A percentile compares a stretch with the other conserved stretches of the same genome.
Conservation (phyloP, 2,329 filamentous ascomycete genomes). For the Keithomyces neogunnii region DNA sequence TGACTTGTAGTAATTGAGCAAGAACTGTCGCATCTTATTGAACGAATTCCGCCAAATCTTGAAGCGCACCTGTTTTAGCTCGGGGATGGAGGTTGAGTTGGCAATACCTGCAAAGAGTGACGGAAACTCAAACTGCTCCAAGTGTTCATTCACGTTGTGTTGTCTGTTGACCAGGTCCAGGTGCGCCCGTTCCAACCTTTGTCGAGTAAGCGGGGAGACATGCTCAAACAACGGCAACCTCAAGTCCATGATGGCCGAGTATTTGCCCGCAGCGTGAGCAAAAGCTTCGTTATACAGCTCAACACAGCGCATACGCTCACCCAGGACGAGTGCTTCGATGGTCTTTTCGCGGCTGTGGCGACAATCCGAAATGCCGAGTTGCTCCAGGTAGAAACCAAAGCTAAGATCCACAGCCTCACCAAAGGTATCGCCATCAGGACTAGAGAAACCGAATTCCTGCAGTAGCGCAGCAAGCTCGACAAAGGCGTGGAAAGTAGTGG, state of each 20-base stretch:
- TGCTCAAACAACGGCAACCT: conserved; percentile 61
- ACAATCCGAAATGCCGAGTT: conserved; percentile 70
- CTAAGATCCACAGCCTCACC: conserved; percentile 53
- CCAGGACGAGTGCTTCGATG: conserved; percentile 79
- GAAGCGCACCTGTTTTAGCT: conserved; percentile 73
- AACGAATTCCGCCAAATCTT: conserved; percentile 76
- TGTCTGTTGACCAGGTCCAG: conserved; percentile 71
- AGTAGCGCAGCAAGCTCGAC: conserved; percentile 45
- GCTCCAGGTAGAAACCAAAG: conserved; percentile 69
- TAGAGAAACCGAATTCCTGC: conserved; percentile 48
- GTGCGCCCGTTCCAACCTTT: conserved; percentile 73
- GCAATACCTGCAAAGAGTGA: conserved; percentile 82
- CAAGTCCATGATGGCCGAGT: conserved; percentile 60
- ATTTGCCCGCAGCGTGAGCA: conserved; percentile 82
- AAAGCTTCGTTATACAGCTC: conserved; percentile 87
- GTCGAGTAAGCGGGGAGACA: conserved; percentile 62
- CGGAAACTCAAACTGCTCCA: conserved; percentile 89
- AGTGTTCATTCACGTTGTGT: conserved; percentile 58
- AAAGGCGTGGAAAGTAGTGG: conserved; percentile 46
- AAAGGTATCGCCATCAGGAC: conserved; percentile 47
- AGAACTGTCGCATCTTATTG: conserved; percentile 63
- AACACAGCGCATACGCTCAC: conserved; percentile 75
- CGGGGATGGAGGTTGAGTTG: conserved; percentile 68
- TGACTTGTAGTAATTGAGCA: conserved; percentile 56
- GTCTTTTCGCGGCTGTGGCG: conserved; percentile 79